phyloP scores from a whole-genome alignment of 176 grass and related monocot genomes.

The Aechmea fasciata region DNA sequence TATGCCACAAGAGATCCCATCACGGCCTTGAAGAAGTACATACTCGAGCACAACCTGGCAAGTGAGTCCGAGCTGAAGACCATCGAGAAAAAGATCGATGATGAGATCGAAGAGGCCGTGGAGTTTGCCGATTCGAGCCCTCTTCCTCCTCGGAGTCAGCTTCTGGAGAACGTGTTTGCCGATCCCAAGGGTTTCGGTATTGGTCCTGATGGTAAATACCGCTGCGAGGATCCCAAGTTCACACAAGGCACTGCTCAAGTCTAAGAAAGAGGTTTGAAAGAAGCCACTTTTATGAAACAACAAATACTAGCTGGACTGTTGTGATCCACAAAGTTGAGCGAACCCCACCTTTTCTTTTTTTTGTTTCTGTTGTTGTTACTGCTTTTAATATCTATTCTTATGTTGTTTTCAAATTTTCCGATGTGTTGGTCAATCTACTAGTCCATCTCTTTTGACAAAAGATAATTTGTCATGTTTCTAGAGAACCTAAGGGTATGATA shows the following conservation, averaged over 20 bases:
- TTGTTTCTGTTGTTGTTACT: no score
- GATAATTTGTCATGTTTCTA: no score
- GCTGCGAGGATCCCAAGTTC: conserved; percentile 89
- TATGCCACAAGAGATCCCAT: conserved; percentile 72
- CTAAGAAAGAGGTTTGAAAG: conserved; percentile 18
- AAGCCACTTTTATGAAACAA: conserved; percentile 1
- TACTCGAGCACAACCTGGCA: conserved; percentile 54
- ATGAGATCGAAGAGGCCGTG: conserved; percentile 84
- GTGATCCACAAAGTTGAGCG: background rate
- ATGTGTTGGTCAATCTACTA: no score
- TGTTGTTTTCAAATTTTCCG: no score
- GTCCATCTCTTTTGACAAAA: no score
- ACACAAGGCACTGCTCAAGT: conserved; percentile 86
- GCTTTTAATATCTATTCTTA: no score
- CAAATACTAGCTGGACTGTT: conserved; percentile 5
- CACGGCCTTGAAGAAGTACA: conserved; percentile 62
- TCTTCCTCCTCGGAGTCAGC: conserved; percentile 66
- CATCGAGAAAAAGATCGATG: conserved; percentile 78
- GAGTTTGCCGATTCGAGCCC: conserved; percentile 88
- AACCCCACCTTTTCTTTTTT: background rate
- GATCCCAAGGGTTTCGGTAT: conserved; percentile 97
- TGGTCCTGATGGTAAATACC: conserved; percentile 75
- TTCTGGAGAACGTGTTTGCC: conserved; percentile 79
- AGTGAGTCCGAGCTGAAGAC: conserved; percentile 67
- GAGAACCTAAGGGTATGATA: no score